Percentiles rank a stretch among this genome's conserved stretches.
These are phyloP conservation scores for Patellifolia procumbens DNA, from an alignment of 179 eudicot genomes.

Conservation along the genomic window DNA sequence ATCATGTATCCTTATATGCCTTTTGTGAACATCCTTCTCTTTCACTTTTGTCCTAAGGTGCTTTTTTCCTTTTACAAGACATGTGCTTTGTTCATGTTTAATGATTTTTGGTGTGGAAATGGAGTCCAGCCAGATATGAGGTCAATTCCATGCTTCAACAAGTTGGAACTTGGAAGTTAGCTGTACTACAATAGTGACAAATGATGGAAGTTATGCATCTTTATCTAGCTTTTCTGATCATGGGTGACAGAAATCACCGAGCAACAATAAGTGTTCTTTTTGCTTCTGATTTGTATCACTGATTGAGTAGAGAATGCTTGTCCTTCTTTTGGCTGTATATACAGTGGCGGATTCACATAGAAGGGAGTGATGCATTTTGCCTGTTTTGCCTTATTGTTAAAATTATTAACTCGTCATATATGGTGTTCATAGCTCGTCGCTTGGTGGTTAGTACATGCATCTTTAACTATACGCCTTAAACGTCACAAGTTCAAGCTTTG, in stretches of 20 bases:
- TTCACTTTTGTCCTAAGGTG: neutral
- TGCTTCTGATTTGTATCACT: neutral
- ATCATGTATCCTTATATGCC: neutral
- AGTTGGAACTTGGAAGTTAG: neutral
- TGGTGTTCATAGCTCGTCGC: no score
- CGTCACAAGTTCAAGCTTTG: no score
- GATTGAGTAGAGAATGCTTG: neutral
- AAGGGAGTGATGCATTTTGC: no score
- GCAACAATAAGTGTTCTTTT: neutral
- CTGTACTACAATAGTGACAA: neutral
- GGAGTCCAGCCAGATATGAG: neutral
- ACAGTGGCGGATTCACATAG: neutral
- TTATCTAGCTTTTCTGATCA: neutral
- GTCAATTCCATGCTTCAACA: neutral
- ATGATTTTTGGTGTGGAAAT: conserved; percentile 1
- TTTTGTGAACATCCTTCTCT: neutral
- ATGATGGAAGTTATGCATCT: neutral
- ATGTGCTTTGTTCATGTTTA: neutral
- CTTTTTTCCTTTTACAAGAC: neutral
- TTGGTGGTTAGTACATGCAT: no score
- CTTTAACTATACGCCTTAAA: no score
- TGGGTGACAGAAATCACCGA: neutral
- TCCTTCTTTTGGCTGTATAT: neutral
- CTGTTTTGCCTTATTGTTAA: no score
- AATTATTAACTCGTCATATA: no score